phyloP scores from a whole-genome alignment of 1,284 basidiomycete species.

The Boletellus deceptivus region DNA sequence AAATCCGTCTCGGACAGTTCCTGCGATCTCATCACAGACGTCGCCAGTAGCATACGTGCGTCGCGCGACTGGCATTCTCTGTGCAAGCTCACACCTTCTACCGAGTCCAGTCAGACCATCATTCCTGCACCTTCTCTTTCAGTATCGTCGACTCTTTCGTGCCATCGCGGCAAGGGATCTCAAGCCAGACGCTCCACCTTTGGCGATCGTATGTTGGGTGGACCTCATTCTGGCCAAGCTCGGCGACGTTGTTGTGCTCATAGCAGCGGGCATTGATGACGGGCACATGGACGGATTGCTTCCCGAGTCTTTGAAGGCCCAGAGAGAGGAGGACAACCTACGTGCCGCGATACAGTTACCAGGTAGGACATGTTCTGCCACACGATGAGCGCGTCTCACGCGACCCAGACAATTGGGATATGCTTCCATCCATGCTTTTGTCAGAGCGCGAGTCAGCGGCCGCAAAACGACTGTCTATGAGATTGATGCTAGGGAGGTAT shows the following conservation, averaged over 20 bases:
- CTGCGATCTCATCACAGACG: constrained; percentile 16
- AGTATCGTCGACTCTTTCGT: constrained; percentile 48
- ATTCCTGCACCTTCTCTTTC: constrained; percentile 45
- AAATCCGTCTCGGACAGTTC: constrained; percentile 1
- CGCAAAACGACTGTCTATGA: constrained; percentile 53
- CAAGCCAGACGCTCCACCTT: constrained; percentile 17
- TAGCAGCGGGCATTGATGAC: constrained; percentile 35
- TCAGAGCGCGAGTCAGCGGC: constrained; percentile 55
- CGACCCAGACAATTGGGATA: constrained; percentile 46
- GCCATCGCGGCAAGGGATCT: constrained; percentile 38
- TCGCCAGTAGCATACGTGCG: constrained; percentile 28
- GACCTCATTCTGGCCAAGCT: constrained; percentile 60
- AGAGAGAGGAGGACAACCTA: constrained; percentile 49
- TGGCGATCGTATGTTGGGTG: constrained; percentile 55
- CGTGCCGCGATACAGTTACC: constrained; percentile 64
- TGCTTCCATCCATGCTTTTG: constrained; percentile 43
- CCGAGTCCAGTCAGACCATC: constrained; percentile 23
- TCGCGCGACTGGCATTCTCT: neutral
- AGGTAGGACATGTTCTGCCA: constrained; percentile 37
- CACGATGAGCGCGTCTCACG: constrained; percentile 7
- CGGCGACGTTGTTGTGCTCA: constrained; percentile 37
- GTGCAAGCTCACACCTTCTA: constrained; percentile 5
- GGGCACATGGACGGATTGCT: constrained; percentile 13
- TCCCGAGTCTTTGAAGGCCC: constrained; percentile 36
- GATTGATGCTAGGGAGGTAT: constrained; percentile 52